These are phyloP conservation scores for Achlya hypogyna DNA, from an alignment of 352 stramenopile genomes.

Conservation along the genomic window DNA sequence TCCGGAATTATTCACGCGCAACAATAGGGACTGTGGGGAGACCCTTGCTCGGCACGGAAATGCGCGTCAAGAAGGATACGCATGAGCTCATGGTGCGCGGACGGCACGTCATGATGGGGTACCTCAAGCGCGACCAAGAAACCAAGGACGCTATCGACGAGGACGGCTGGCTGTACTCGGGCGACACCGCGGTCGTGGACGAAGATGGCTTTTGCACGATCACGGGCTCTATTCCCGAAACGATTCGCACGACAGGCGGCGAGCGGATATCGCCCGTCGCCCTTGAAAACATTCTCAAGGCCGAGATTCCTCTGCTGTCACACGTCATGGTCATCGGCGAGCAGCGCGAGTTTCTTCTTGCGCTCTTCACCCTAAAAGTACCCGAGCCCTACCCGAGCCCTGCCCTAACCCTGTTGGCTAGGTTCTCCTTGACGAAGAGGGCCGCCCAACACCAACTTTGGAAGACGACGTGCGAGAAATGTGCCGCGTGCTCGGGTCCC, in stretches of 20 bases:
- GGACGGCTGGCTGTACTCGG: slow-evolving; percentile 90
- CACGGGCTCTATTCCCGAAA: slow-evolving; percentile 93
- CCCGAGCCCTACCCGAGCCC: slow-evolving; percentile 18
- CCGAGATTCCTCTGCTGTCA: slow-evolving; percentile 71
- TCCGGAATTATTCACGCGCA: not conserved
- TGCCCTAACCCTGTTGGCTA: not conserved
- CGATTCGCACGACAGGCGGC: slow-evolving; percentile 91
- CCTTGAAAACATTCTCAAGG: slow-evolving; percentile 88
- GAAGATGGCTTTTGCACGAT: slow-evolving; percentile 90
- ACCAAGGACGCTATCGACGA: slow-evolving; percentile 86
- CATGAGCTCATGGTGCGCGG: slow-evolving; percentile 69
- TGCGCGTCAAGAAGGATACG: slow-evolving; percentile 36
- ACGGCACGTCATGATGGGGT: slow-evolving; percentile 85
- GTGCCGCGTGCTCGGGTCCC: slow-evolving; percentile 25
- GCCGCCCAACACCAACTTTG: slow-evolving; percentile 36
- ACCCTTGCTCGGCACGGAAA: slow-evolving; percentile 46
- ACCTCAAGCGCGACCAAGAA: slow-evolving; percentile 67
- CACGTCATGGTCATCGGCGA: slow-evolving; percentile 60
- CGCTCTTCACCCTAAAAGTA: slow-evolving; percentile 40
- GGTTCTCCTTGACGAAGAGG: slow-evolving; percentile 17
- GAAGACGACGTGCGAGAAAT: slow-evolving; percentile 33
- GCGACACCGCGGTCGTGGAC: slow-evolving; percentile 89
- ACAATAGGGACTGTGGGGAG: slow-evolving; percentile 39
- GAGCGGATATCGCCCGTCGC: slow-evolving; percentile 91
- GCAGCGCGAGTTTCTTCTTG: slow-evolving; percentile 47